Percentiles rank a stretch among this genome's conserved stretches.
Evolutionary conservation across 2,329 filamentous ascomycete genomes (phyloP).

Genomic region (Cercospora berteroae): DNA sequence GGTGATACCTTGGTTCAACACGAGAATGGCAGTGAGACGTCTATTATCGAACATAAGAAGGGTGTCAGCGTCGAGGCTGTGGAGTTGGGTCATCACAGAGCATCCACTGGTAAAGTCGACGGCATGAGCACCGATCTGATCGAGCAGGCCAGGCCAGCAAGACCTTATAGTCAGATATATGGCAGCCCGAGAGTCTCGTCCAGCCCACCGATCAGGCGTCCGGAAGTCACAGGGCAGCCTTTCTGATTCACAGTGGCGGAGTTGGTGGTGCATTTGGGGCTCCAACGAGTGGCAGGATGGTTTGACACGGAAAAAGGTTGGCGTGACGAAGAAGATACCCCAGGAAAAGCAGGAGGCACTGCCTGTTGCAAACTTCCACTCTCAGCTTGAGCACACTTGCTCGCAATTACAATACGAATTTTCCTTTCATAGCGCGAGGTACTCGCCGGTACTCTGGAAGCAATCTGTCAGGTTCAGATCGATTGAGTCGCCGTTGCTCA

Average conservation of each 20-base stretch:
- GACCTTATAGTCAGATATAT: not conserved
- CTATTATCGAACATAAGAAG: constrained; percentile 10
- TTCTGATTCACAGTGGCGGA: not conserved
- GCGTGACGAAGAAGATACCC: not conserved
- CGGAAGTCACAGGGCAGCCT: not conserved
- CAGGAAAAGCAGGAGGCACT: not conserved
- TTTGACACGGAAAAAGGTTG: not conserved
- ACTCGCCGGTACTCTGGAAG: not conserved
- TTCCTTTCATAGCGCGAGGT: not conserved
- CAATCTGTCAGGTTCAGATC: not conserved
- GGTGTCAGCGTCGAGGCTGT: not conserved
- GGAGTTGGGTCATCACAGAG: not conserved
- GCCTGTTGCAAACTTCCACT: not conserved
- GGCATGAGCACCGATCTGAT: not conserved
- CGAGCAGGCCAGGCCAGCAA: not conserved
- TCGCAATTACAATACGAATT: not conserved
- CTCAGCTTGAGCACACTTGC: not conserved
- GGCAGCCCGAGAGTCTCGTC: not conserved
- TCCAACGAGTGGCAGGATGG: not conserved
- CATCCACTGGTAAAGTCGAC: not conserved
- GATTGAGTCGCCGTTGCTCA: not conserved
- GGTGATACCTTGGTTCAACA: constrained; percentile 12
- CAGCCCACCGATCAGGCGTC: not conserved
- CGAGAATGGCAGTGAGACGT: constrained; percentile 18
- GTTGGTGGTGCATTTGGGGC: not conserved